A percentile compares a stretch with the other conserved stretches of the same genome.
phyloP scores from a whole-genome alignment of 2,329 filamentous ascomycete species.

The Fusarium tricinctum region DNA sequence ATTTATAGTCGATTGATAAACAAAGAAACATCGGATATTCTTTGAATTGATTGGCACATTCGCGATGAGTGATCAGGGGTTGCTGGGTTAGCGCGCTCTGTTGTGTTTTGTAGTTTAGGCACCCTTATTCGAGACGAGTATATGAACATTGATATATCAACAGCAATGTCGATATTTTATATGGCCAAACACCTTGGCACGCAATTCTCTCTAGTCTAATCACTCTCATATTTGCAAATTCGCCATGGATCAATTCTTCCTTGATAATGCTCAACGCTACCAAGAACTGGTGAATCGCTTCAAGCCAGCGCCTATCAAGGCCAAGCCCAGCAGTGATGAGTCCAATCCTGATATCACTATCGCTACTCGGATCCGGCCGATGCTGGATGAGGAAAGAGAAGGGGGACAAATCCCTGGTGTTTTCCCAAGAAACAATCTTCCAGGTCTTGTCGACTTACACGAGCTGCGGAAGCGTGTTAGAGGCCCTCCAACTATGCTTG shows the following conservation, averaged over 20 bases:
- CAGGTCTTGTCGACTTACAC: conserved; percentile 53
- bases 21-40: neutral
- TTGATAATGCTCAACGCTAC: conserved; percentile 52
- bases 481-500: conserved; percentile 52
- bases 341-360: conserved; percentile 53
- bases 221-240: accelerated
- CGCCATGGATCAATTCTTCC: conserved; percentile 54
- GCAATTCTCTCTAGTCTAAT: accelerated
- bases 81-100: conserved; percentile 36
- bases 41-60: neutral
- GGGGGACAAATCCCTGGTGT: conserved; percentile 49
- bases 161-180: neutral
- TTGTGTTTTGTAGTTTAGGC: conserved; percentile 31
- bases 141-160: conserved; percentile 8
- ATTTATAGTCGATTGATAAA: neutral
- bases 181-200: neutral
- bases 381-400: conserved; percentile 53
- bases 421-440: conserved; percentile 14
- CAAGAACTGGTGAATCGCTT: conserved; percentile 48
- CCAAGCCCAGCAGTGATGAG: conserved; percentile 14
- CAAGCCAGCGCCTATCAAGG: conserved; percentile 41
- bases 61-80: conserved; percentile 8
- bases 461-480: conserved; percentile 54
- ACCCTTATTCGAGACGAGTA: conserved; percentile 26
- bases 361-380: conserved; percentile 55